Base-by-base conservation (phyloP, 1,284 basidiomycete species). In the Sporisorium exsertum region DNA sequence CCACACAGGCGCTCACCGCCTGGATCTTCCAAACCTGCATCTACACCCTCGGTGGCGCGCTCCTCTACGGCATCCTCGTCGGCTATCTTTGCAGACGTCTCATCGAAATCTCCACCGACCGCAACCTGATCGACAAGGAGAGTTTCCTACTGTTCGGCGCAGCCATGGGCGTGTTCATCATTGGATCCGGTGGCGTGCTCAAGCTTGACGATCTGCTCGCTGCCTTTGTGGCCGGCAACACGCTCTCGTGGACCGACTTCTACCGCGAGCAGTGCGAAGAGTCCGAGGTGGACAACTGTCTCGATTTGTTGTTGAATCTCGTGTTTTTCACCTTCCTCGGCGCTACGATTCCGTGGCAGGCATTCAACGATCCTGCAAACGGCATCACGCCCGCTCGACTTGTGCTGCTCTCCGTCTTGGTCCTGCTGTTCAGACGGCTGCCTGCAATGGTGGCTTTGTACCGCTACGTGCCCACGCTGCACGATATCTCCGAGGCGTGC, bases 361-460 rank as follows among this genome's bases (percentile, higher is more conserved):
- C 73, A 16, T 83, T 81, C 69, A 74, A 73, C 54, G 70, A 78
- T 24, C 81, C 78, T 10, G 77, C 69, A 18, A 72, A 86, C 76
- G 73, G 81, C 43, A 67, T 85, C 70, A 52, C 85, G 62, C 60
- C 87, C 40, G 82, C 82, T 78, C 59, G 87, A 78, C 68, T 86
- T 57, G 46, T 82, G 55, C 8, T 88, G 79, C 72, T 88, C 81
- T 57, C 86, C 80, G 55, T 88, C 66, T 67, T 85, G 83, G 87
- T 85, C 80, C 86, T 77, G 69, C 80, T 64, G 81, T 87, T 85
- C 82, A 85, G 84, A 15, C 69, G 87, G 18, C 59, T 84, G 24
- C 82, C 86, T 0, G 85, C 79, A 24, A 72, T 85, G 63, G 54
- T 86, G 5, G 58, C 73, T 1, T 62, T 82, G 8, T 80, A 81